Conservation (phyloP, 2,329 filamentous ascomycete species). For the Thielaviopsis ethacetica region DNA sequence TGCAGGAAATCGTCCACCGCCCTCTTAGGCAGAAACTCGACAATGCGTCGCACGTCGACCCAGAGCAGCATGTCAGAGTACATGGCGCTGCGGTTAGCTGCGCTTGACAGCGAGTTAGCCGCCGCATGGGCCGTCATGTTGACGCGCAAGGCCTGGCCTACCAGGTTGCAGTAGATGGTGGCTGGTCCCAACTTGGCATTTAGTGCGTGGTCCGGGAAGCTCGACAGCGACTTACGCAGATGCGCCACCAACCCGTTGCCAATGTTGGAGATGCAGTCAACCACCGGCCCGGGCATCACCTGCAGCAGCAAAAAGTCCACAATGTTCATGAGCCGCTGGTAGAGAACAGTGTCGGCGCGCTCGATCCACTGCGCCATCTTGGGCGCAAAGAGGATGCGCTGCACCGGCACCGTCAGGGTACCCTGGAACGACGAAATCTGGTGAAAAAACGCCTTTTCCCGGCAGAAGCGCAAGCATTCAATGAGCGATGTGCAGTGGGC, state of each 20-base stretch:
- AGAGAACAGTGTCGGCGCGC: constrained; percentile 87
- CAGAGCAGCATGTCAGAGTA: constrained; percentile 74
- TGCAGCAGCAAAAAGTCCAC: constrained; percentile 79
- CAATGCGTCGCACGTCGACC: constrained; percentile 45
- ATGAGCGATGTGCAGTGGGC: constrained; percentile 92
- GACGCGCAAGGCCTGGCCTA: constrained; percentile 77
- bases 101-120: constrained; percentile 78
- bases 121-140: constrained; percentile 90
- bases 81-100: constrained; percentile 86
- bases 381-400: constrained; percentile 73
- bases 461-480: constrained; percentile 89
- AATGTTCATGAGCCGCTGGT: constrained; percentile 92
- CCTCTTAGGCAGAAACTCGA: constrained; percentile 43
- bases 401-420: constrained; percentile 88
- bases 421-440: constrained; percentile 91
- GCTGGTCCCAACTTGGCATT: constrained; percentile 78
- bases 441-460: constrained; percentile 91
- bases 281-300: constrained; percentile 72
- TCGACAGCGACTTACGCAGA: constrained; percentile 70
- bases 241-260: constrained; percentile 66
- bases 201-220: constrained; percentile 71
- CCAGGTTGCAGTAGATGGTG: constrained; percentile 68
- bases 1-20: constrained; percentile 52
- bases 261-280: constrained; percentile 76
- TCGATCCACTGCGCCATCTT: constrained; percentile 83